phyloP scores from a whole-genome alignment of 352 stramenopile genomes.

The Phytophthora capsici region DNA sequence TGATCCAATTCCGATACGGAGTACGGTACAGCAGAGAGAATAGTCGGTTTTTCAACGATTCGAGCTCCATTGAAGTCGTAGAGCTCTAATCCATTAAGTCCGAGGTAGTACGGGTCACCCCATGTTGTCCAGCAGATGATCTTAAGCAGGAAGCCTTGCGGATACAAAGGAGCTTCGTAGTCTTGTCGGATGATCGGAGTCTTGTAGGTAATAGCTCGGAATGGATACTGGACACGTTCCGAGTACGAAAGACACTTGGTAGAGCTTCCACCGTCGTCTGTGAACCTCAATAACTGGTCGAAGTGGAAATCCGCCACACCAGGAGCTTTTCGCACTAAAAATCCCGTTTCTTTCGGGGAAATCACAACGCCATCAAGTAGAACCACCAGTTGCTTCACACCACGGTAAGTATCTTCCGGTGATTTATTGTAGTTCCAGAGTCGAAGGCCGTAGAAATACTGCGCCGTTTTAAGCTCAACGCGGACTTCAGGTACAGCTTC shows the following conservation, averaged over 20 bases:
- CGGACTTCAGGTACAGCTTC: slow-evolving; percentile 44
- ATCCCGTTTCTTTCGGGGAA: slow-evolving; percentile 60
- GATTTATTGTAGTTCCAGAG: slow-evolving; percentile 90
- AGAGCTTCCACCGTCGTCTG: background rate
- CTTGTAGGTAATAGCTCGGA: slow-evolving; percentile 57
- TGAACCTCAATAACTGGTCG: slow-evolving; percentile 63
- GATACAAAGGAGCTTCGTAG: slow-evolving; percentile 86
- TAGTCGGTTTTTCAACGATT: slow-evolving; percentile 41
- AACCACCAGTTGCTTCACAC: slow-evolving; percentile 68
- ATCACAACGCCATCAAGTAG: slow-evolving; percentile 55
- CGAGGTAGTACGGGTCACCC: slow-evolving; percentile 87
- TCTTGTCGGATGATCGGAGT: slow-evolving; percentile 83
- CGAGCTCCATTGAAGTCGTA: slow-evolving; percentile 62
- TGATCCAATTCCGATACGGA: slow-evolving; percentile 57
- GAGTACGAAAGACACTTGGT: slow-evolving; percentile 32
- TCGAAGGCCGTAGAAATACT: slow-evolving; percentile 67
- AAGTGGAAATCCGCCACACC: slow-evolving; percentile 77
- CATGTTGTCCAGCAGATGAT: slow-evolving; percentile 82
- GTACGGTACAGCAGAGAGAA: slow-evolving; percentile 61
- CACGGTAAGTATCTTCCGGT: slow-evolving; percentile 69
- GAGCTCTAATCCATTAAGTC: slow-evolving; percentile 83
- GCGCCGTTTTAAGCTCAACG: slow-evolving; percentile 63
- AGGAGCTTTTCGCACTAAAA: slow-evolving; percentile 83
- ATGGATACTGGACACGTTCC: slow-evolving; percentile 50
- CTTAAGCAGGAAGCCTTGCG: slow-evolving; percentile 88